Evolutionary conservation across 2,329 filamentous ascomycete species (phyloP), one percentile per base, ranked within the genome.

Genomic region (Hypoxylon sp.): DNA sequence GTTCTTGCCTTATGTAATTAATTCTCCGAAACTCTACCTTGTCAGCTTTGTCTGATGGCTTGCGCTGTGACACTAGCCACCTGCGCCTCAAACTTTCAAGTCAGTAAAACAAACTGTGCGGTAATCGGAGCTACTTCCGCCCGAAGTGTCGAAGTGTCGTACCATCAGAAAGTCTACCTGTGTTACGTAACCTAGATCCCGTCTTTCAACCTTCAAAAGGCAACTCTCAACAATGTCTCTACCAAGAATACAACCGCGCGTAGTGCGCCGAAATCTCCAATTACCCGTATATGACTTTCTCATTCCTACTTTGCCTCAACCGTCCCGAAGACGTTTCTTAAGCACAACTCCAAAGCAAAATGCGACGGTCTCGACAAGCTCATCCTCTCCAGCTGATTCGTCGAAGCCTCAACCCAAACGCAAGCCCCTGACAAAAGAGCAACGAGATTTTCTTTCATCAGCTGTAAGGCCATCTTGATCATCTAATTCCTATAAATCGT

Each of bases 361-460:
- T 57, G 72, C 68, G 53, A 59, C 77, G 66, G 59, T 68, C 70
- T 57, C 63, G 72, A 48, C 77, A 70, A 65, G 66, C 70, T 25
- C 73, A 55, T 58, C 76, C 20, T 42, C 72, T 72, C 71, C 75
- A 67, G 63, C 76, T 69, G 75, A 66, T 64, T 64, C 78, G 11
- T 69, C 77, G 58, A 79, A 80, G 53, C 73, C 79, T 71, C 82
- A 81, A 74, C 82, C 79, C 72, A 82, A 81, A 74, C 83, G 77
- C 67, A 89, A 91, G 78, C 86, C 90, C 8, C 84, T 96, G 51
- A 93, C 89, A 31, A 81, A 87, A 71, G 85, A 89, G 67, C 93
- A 97, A 77, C 87, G 89, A 65, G 86, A 91, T 63, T 97, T 91
- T 76, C 89, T 97, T 54, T 90, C 92, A 65, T 88, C 91, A 30